Conservation (phyloP, 805 yeast species). For the Candida suzukii region DNA sequence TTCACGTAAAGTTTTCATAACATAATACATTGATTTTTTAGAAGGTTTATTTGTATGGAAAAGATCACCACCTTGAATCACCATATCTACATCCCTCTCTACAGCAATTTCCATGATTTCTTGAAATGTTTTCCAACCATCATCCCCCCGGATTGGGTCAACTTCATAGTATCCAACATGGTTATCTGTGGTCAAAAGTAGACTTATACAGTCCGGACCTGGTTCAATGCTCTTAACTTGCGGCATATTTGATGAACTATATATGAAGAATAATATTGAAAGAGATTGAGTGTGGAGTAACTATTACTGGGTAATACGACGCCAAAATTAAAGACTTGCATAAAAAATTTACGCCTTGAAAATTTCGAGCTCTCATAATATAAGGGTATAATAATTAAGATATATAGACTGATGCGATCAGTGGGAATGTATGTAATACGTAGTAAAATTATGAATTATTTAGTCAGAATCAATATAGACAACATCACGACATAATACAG, state of each 20-base stretch:
- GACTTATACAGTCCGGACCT: constrained; percentile 31
- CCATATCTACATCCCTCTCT: constrained; percentile 72
- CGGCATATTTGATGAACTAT: constrained; percentile 22
- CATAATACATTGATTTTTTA: constrained; percentile 80
- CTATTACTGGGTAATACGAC: too few species aligned
- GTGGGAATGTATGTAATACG: too few species aligned
- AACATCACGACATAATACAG: constrained; percentile 50
- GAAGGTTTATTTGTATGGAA: constrained; percentile 89
- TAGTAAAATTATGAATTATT: too few species aligned
- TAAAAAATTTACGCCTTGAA: too few species aligned
- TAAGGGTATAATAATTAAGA: too few species aligned
- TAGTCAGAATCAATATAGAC: constrained; percentile 33
- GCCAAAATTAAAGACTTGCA: too few species aligned
- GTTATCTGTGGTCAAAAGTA: constrained; percentile 87
- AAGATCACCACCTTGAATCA: constrained; percentile 87
- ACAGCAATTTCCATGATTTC: constrained; percentile 74
- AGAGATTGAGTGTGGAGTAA: too few species aligned
- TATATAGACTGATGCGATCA: neutral
- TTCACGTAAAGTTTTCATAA: constrained; percentile 59
- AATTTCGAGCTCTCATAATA: too few species aligned
- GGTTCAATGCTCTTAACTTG: constrained; percentile 33
- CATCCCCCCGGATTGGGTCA: constrained; percentile 87
- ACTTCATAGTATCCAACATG: constrained; percentile 91
- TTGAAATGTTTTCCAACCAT: constrained; percentile 79
- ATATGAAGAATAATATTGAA: neutral